Evolutionary conservation across 23 red algal species (phyloP).

Genomic region (Gracilariopsis chorda): DNA sequence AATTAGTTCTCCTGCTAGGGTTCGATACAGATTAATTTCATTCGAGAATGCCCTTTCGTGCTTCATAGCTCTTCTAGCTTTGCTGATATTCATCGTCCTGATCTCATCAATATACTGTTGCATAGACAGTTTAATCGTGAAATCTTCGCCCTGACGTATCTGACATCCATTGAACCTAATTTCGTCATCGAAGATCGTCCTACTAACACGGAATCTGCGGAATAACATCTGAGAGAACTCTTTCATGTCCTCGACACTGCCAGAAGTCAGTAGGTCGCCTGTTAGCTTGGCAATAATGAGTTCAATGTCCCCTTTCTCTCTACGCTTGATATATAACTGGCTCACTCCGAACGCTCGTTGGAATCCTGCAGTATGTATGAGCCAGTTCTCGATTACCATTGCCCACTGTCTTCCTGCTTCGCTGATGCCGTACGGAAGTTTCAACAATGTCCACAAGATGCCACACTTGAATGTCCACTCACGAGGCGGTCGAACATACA

Average conservation of each 20-base stretch:
- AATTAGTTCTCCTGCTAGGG: neutral
- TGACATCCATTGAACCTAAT: conserved; percentile 1
- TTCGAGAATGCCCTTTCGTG: neutral
- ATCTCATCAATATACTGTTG: neutral
- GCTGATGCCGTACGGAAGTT: neutral
- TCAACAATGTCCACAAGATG: neutral
- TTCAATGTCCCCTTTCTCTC: neutral
- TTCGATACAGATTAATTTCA: neutral
- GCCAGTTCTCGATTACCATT: neutral
- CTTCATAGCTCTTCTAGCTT: neutral
- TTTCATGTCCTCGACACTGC: neutral
- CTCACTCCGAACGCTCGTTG: neutral
- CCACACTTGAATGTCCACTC: neutral
- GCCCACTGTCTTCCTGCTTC: conserved; percentile 32
- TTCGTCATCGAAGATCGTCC: neutral
- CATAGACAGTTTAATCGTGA: neutral
- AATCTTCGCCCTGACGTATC: neutral
- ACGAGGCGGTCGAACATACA: neutral
- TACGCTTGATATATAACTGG: neutral
- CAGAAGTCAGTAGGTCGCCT: neutral
- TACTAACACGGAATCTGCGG: neutral
- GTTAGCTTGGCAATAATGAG: neutral
- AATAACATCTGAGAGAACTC: neutral
- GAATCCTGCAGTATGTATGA: neutral
- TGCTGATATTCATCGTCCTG: neutral